phyloP scores from a whole-genome alignment of 805 yeast species.

The Suhomyces kilbournensis region DNA sequence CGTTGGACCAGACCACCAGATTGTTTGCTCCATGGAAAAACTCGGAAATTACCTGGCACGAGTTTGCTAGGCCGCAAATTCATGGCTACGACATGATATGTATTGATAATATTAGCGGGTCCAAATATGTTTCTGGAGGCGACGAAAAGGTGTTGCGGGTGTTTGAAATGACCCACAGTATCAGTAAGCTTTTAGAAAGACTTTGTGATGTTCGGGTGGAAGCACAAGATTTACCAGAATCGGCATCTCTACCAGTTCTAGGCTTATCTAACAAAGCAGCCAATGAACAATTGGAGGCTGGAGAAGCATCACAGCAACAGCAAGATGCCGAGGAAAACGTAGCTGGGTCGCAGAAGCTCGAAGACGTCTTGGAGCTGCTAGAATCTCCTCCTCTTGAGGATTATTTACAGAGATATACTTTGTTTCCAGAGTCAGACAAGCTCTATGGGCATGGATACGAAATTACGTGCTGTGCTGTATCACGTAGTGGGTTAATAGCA shows the following conservation, averaged over 20 bases:
- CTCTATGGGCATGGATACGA: slow-evolving; percentile 98
- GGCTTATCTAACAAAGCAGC: slow-evolving; percentile 92
- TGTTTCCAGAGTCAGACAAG: slow-evolving; percentile 95
- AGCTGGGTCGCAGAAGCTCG: slow-evolving; percentile 38
- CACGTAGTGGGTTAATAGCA: slow-evolving; percentile 69
- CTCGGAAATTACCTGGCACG: slow-evolving; percentile 64
- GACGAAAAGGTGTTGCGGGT: slow-evolving; percentile 91
- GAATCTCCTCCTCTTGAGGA: slow-evolving; percentile 80
- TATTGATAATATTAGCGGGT: slow-evolving; percentile 54
- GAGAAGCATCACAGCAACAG: slow-evolving; percentile 34
- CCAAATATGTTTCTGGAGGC: slow-evolving; percentile 85
- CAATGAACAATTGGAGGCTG: slow-evolving; percentile 43
- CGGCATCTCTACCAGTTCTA: slow-evolving; percentile 88
- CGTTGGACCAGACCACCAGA: slow-evolving; percentile 92
- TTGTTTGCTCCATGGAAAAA: slow-evolving; percentile 63
- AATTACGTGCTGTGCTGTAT: slow-evolving; percentile 70
- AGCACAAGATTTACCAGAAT: slow-evolving; percentile 55
- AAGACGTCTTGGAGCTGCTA: slow-evolving; percentile 47
- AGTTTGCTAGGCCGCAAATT: slow-evolving; percentile 94
- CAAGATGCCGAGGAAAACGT: slow-evolving; percentile 40
- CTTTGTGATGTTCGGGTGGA: slow-evolving; percentile 46
- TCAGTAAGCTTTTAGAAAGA: slow-evolving; percentile 56
- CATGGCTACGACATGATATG: slow-evolving; percentile 97
- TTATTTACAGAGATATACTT: slow-evolving; percentile 82
- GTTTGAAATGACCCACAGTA: slow-evolving; percentile 82